A percentile compares a stretch with the other conserved stretches of the same genome.
phyloP scores from a whole-genome alignment of 1,284 basidiomycete species.

The Entoloma clypeatum region DNA sequence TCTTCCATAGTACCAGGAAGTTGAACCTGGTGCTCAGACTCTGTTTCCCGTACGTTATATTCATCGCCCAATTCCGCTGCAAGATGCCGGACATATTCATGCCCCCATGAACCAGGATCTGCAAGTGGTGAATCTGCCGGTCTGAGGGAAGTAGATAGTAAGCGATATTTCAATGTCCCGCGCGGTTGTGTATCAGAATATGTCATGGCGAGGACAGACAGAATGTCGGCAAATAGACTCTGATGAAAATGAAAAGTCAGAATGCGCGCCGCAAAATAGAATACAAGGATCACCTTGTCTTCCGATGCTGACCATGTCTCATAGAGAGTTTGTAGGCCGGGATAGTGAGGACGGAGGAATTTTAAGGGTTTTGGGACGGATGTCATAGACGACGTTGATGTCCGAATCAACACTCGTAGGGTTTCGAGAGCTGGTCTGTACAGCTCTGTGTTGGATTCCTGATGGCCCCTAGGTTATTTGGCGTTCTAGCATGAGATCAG shows the following conservation, averaged over 20 bases:
- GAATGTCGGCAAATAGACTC: conserved; percentile 96
- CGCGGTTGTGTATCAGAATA: conserved; percentile 95
- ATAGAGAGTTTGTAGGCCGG: conserved; percentile 80
- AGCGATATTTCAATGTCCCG: conserved; percentile 90
- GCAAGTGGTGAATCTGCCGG: conserved; percentile 64
- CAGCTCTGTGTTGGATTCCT: conserved; percentile 87
- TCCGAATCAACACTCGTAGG: conserved; percentile 89
- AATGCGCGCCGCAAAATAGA: not conserved
- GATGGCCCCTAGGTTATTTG: conserved; percentile 8
- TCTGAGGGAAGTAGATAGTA: conserved; percentile 74
- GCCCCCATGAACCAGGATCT: conserved; percentile 95
- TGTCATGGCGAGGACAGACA: conserved; percentile 99
- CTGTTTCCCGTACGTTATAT: conserved; percentile 62
- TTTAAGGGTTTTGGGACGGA: conserved; percentile 99
- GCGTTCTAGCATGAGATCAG: conserved; percentile 6
- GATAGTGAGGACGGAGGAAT: conserved; percentile 95
- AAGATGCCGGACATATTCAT: conserved; percentile 98
- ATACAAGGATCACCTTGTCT: conserved; percentile 70
- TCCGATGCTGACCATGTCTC: conserved; percentile 77
- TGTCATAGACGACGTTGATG: conserved; percentile 99
- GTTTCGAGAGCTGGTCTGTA: conserved; percentile 94
- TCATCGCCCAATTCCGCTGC: conserved; percentile 97
- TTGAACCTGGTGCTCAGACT: conserved; percentile 28
- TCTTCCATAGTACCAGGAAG: conserved; percentile 64
- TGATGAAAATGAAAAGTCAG: conserved; percentile 33